Evolutionary conservation across 768 basidiomycete genomes (phyloP), one percentile per base, ranked within the genome.

Genomic region (Pisolithus tinctorius): DNA sequence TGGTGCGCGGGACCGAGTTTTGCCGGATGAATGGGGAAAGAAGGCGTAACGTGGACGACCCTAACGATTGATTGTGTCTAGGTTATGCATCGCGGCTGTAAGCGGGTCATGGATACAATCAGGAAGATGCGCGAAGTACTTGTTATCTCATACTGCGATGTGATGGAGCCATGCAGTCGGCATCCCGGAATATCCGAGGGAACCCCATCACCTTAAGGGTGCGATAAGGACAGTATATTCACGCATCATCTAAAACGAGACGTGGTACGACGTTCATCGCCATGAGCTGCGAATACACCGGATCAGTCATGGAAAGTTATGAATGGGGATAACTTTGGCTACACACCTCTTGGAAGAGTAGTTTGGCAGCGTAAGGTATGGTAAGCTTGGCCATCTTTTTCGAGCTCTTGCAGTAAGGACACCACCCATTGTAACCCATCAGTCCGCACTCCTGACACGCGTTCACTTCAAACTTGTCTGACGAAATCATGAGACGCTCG

Each of bases 401-500:
- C 43, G 92, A 93, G 60, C 88, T 93, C 74, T 96, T 95, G 82
- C 95, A 98, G 61, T 91, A 92, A n/a, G 90, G 81, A 68, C 94
- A 97, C 93, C 93, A 97, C 52, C 91, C 90, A 62, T 88, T 84
- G 66, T 91, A 90, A 3, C 94, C 96, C 80, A 98, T 86, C 58
- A 97, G 71, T 7, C 96, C 96, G 66, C 96, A 99, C 51, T 86
- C 81, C 60, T 93, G 80, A 65, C 96, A 99, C 11, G 94, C 94
- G 60, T 95, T 90, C 48, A 96, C 91, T 67, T 96, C 91, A 63
- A 98, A 99, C 62, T 91, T 91, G 71, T 99, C 96, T 23, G 93
- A 96, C 6, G 95, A 98, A 54, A 98, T 94, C 96, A 99, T 99
- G 14, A 99, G 78, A 25, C 96, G 88, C 69, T 99, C 96, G 2